Evolutionary conservation across 805 yeast species (phyloP).

Genomic region (Candida mattraensis): DNA sequence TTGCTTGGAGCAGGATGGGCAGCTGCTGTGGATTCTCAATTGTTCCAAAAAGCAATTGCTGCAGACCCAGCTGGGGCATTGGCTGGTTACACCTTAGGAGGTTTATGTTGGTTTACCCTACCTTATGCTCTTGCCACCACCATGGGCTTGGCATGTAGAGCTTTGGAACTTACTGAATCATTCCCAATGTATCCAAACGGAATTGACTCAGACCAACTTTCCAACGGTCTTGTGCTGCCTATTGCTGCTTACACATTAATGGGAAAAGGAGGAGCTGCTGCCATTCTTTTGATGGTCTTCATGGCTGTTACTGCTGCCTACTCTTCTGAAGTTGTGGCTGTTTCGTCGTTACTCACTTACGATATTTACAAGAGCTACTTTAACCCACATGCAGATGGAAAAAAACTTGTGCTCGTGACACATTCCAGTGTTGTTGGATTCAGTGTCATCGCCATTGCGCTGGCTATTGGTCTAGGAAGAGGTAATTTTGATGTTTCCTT

Average conservation of each 20-base stretch:
- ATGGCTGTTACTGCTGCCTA: slow-evolving; percentile 57
- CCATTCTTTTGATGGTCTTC: slow-evolving; percentile 46
- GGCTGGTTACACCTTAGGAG: slow-evolving; percentile 47
- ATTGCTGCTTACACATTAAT: slow-evolving; percentile 50
- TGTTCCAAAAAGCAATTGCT: slow-evolving; percentile 43
- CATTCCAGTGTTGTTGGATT: slow-evolving; percentile 44
- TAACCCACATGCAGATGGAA: slow-evolving; percentile 50
- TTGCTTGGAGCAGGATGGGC: slow-evolving; percentile 39
- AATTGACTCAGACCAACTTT: slow-evolving; percentile 43
- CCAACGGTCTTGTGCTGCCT: slow-evolving; percentile 51
- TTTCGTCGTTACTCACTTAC: slow-evolving; percentile 48
- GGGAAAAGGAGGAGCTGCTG: slow-evolving; percentile 52
- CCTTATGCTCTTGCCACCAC: slow-evolving; percentile 38
- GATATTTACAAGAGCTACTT: slow-evolving; percentile 52
- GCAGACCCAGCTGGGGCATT: slow-evolving; percentile 40
- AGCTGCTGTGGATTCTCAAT: slow-evolving; percentile 33
- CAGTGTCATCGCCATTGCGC: slow-evolving; percentile 46
- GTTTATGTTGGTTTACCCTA: slow-evolving; percentile 44
- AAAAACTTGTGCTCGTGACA: slow-evolving; percentile 43
- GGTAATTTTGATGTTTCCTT: slow-evolving; percentile 54
- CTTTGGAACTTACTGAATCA: slow-evolving; percentile 25
- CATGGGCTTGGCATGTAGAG: slow-evolving; percentile 42
- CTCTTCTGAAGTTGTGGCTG: slow-evolving; percentile 57
- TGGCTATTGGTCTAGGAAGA: slow-evolving; percentile 51
- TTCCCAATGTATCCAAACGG: slow-evolving; percentile 26